Evolutionary conservation across 306 rosid genomes (phyloP).

Genomic region (Quercus engelmannii): DNA sequence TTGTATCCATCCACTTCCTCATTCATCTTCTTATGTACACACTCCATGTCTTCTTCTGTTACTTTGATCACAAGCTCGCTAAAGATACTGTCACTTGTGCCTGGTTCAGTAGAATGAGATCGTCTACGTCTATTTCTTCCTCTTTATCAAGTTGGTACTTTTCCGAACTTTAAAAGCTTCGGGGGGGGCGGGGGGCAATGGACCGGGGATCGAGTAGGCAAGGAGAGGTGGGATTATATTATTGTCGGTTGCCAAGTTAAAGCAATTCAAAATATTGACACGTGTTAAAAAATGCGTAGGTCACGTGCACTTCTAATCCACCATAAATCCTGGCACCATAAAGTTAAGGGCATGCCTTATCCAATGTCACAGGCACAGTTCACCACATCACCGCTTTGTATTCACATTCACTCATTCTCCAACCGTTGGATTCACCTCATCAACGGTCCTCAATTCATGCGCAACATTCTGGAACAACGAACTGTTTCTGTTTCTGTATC

Average conservation of each 20-base stretch:
- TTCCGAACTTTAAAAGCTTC: no score
- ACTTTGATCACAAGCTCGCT: no score
- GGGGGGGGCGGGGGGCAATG: rapidly evolving
- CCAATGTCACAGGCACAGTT: not conserved
- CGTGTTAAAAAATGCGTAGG: conserved; percentile 12
- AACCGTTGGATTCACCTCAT: conserved; percentile 20
- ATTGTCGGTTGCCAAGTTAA: no score
- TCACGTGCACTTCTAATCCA: not conserved
- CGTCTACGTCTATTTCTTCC: no score
- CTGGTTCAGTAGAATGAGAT: no score
- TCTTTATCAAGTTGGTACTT: no score
- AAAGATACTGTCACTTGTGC: no score
- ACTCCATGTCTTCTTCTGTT: no score
- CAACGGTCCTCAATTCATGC: not conserved
- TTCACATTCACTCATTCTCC: not conserved
- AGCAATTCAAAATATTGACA: not conserved
- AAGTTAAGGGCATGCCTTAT: conserved; percentile 5
- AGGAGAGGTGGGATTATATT: no score
- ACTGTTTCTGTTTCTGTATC: not conserved
- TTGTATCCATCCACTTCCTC: no score
- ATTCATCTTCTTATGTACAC: no score
- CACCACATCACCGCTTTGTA: not conserved
- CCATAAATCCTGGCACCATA: not conserved
- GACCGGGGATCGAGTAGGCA: no score
- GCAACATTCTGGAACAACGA: not conserved